Evolutionary conservation across 2,329 filamentous ascomycete genomes (phyloP).

Genomic region (Fusarium heterosporum): DNA sequence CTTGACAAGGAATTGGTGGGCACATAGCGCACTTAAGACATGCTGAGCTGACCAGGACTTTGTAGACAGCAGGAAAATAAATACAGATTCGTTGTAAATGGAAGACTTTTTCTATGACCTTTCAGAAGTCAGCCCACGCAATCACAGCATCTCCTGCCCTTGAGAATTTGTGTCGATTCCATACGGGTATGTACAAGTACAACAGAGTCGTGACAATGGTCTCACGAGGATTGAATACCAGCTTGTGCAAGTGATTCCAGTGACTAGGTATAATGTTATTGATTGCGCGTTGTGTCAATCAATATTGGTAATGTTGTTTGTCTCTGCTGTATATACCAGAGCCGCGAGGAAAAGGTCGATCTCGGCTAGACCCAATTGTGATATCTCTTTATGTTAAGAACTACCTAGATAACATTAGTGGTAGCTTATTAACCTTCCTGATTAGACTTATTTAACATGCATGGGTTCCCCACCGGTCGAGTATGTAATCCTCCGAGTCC

Average conservation of each 20-base stretch:
- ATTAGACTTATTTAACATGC: conserved; percentile 10
- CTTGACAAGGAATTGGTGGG: too few species aligned
- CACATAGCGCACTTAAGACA: too few species aligned
- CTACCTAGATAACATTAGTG: conserved; percentile 2
- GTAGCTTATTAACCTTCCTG: neutral
- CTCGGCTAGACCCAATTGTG: neutral
- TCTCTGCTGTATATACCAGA: neutral
- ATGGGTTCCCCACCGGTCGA: neutral
- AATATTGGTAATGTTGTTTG: neutral
- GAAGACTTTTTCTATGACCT: too few species aligned
- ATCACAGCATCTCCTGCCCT: too few species aligned
- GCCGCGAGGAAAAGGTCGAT: neutral
- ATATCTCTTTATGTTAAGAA: neutral
- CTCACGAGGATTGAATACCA: neutral
- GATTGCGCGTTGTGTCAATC: neutral
- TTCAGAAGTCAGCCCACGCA: too few species aligned
- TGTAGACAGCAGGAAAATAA: too few species aligned
- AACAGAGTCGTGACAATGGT: neutral
- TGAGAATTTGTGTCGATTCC: too few species aligned
- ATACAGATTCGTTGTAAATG: too few species aligned
- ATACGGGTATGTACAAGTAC: neutral
- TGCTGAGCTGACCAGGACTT: too few species aligned
- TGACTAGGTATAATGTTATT: neutral
- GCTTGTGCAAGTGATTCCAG: neutral
- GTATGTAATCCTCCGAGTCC: too few species aligned